These are phyloP conservation scores for Colletotrichum truncatum DNA, from an alignment of 2,329 filamentous ascomycete species.

Conservation along the genomic window DNA sequence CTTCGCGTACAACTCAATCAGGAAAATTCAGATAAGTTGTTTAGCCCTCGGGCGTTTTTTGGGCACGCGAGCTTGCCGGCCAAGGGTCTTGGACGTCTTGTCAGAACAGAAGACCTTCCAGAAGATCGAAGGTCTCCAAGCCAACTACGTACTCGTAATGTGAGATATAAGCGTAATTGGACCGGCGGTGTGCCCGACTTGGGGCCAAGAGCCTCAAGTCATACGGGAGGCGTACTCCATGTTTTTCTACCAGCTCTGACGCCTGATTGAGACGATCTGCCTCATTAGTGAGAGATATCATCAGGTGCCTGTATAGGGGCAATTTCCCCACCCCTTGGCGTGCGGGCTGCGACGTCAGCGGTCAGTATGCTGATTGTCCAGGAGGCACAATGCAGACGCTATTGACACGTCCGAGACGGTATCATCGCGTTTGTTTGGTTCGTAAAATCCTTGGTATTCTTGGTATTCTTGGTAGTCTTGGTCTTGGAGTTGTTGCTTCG, in stretches of 20 bases:
- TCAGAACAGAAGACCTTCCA: conserved; percentile 4
- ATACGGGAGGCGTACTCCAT: not conserved
- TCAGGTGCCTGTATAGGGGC: not conserved
- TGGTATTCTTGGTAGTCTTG: conserved; percentile 6
- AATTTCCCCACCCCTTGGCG: not conserved
- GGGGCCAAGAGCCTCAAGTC: not conserved
- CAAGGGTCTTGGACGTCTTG: conserved; percentile 8
- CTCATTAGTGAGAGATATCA: not conserved
- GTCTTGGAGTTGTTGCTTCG: not conserved
- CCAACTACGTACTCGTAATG: no score
- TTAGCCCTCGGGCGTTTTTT: not conserved
- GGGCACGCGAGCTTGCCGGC: conserved; percentile 2
- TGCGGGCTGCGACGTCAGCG: not conserved
- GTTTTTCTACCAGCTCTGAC: not conserved
- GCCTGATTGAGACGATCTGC: not conserved
- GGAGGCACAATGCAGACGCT: not conserved
- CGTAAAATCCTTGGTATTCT: not conserved
- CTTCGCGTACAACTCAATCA: not conserved
- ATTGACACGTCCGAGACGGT: not conserved
- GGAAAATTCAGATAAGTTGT: not conserved
- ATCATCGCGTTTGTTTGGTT: not conserved
- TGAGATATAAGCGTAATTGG: not conserved
- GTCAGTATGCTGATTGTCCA: not conserved
- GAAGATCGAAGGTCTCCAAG: not conserved
- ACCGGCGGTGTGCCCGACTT: not conserved